Conservation (phyloP, 164 flowering plant species). For the Vitis riparia region DNA sequence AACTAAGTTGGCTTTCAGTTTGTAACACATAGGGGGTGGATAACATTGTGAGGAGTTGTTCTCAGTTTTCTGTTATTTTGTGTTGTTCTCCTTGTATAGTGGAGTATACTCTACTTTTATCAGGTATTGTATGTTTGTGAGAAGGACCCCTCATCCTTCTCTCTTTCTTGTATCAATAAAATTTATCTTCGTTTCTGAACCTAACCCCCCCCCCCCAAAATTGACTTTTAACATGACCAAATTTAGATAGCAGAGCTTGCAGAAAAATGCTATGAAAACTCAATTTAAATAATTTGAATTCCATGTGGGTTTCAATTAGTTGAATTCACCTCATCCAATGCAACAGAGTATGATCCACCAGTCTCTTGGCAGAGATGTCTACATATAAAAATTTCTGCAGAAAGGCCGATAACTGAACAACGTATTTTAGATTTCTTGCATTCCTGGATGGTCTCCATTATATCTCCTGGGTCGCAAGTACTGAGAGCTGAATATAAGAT, state of each 20-base stretch:
- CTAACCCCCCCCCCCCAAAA: no score
- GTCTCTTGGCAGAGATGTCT: constrained; percentile 93
- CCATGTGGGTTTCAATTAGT: neutral
- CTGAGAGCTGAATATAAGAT: constrained; percentile 89
- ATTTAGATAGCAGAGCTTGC: neutral
- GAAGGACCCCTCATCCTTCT: no score
- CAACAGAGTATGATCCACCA: constrained; percentile 82
- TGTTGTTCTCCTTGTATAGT: no score
- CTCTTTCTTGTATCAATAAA: no score
- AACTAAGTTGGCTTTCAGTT: no score
- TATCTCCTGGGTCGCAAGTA: constrained; percentile 94
- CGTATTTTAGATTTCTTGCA: constrained; percentile 88
- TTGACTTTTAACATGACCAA: no score
- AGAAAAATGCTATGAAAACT: neutral
- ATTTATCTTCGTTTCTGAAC: no score
- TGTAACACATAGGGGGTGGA: no score
- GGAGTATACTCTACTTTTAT: no score
- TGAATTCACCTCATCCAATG: constrained; percentile 82
- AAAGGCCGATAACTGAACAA: constrained; percentile 89
- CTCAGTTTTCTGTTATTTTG: no score
- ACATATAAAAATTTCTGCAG: constrained; percentile 91
- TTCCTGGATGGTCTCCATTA: constrained; percentile 78
- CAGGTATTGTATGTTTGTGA: no score
- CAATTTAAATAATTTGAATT: neutral
- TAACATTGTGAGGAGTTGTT: no score